Base-by-base conservation (phyloP, 2,329 filamentous ascomycete genomes). In the Paracamarosporium sp. region DNA sequence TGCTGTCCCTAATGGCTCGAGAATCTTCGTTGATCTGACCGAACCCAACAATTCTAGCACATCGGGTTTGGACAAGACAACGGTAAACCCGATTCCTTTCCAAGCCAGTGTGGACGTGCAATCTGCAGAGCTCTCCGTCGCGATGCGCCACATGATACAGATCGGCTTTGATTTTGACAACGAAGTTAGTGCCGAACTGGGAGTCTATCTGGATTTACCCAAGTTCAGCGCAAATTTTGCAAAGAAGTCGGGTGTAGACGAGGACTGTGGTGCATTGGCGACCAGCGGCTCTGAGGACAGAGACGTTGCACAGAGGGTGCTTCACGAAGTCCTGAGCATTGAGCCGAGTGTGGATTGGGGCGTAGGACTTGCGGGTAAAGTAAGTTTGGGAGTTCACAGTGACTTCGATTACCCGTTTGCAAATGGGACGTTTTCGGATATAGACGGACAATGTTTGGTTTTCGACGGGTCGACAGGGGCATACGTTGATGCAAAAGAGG, bases 131-230 rank as follows among this genome's bases (percentile, higher is more conserved):
- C 30, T 45, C 30, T 30, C 41, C n/a, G 27, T 53, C 17, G 22
- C 36, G 6, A 12, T 53, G 40, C 40, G 27, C 24, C 40, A 45
- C 30, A 9, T 20, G 22, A 20, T 45, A 31, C 41, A 45, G 17
- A 15, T 46, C 20, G 20, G 28, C 20, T 46, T 53, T 24, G 41
- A 46, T 11, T 53, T 36, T 17, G n/a, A 15, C 43, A 44, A 51
- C 22, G 17, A 9, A 3, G 8, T 46, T 22, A 24, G 38, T 5
- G 40, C 17, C 5, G 31, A 27, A 8, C 4, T 51, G 13, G 54
- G 47, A 8, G 40, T 46, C 13, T 56, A 56, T 47, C 30, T 52
- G 5, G 40, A 56, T 27, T 22, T 56, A 15, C 47, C 47, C n/a
- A 51, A 45, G 35, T 51, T 46, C 6, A 13, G 28, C n/a, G 47